A percentile compares a stretch with the other conserved stretches of the same genome.
Conservation (phyloP, 1,284 basidiomycete genomes). For the Hemileia vastatrix region DNA sequence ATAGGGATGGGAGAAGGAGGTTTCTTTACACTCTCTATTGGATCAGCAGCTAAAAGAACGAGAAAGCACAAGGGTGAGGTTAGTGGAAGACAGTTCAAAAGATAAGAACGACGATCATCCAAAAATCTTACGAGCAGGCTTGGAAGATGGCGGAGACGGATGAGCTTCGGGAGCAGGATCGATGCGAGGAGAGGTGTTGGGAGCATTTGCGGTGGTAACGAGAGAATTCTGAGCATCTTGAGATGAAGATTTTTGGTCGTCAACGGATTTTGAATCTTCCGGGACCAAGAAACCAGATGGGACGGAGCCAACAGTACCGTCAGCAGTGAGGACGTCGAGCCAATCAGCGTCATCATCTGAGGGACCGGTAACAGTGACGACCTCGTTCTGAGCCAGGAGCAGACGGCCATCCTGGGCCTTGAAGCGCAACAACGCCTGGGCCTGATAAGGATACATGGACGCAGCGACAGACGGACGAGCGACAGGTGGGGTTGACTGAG, state of each 20-base stretch:
- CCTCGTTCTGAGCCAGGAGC: neutral
- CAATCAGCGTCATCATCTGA: conserved; percentile 20
- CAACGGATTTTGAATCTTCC: neutral
- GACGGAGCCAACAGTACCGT: conserved; percentile 11
- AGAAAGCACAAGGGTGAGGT: neutral
- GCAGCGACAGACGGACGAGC: no score
- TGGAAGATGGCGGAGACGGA: neutral
- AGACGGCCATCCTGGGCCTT: conserved; percentile 23
- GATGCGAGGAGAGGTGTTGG: neutral
- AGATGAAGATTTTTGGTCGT: neutral
- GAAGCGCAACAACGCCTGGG: conserved; percentile 22
- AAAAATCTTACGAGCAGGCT: neutral
- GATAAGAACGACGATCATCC: neutral
- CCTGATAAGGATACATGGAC: conserved; percentile 13
- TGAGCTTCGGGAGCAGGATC: neutral
- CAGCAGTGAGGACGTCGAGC: conserved; percentile 5
- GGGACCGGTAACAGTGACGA: conserved; percentile 19
- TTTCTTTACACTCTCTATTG: no score
- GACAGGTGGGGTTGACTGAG: no score
- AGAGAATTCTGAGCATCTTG: no score
- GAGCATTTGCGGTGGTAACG: neutral
- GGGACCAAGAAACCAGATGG: conserved; percentile 20
- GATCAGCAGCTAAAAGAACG: neutral
- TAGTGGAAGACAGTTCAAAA: neutral
- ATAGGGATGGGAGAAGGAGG: neutral